phyloP scores from a whole-genome alignment of 2,329 filamentous ascomycete species.

The Fusarium sublunatum region DNA sequence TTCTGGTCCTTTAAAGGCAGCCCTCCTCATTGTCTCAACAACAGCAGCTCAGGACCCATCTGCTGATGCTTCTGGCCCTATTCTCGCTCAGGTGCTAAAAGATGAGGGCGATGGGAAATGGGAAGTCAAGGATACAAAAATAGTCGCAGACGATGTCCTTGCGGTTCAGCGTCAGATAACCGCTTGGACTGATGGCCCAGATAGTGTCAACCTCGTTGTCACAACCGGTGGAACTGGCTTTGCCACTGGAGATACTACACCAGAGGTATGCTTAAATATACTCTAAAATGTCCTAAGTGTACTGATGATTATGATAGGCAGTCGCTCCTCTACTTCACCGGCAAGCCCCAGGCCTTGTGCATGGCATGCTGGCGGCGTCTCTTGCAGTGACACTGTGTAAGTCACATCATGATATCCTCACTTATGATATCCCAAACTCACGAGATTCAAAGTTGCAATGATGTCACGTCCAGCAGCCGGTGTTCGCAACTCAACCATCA shows the following conservation, averaged over 20 bases:
- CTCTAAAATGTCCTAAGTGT: neutral
- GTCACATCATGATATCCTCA: slow-evolving; percentile 48
- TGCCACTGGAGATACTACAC: slow-evolving; percentile 83
- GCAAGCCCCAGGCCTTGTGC: slow-evolving; percentile 89
- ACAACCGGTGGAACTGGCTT: slow-evolving; percentile 96
- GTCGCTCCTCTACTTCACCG: slow-evolving; percentile 83
- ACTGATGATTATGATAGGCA: slow-evolving; percentile 64
- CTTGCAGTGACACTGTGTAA: slow-evolving; percentile 88
- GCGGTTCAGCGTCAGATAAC: slow-evolving; percentile 81
- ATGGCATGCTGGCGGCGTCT: slow-evolving; percentile 91
- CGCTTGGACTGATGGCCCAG: slow-evolving; percentile 76
- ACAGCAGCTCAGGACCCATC: slow-evolving; percentile 84
- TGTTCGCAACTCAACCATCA: slow-evolving; percentile 81
- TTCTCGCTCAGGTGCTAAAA: slow-evolving; percentile 76
- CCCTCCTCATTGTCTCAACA: slow-evolving; percentile 89
- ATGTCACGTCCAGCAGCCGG: slow-evolving; percentile 96
- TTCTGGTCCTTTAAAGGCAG: slow-evolving; percentile 69
- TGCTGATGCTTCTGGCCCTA: slow-evolving; percentile 77
- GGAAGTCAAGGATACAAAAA: slow-evolving; percentile 74
- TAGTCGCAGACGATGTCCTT: slow-evolving; percentile 80
- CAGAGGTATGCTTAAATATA: slow-evolving; percentile 70
- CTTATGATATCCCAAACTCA: slow-evolving; percentile 9
- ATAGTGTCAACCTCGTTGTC: slow-evolving; percentile 78
- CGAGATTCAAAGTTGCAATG: slow-evolving; percentile 77
- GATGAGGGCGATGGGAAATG: slow-evolving; percentile 76